A percentile compares a stretch with the other conserved stretches of the same genome.
Conservation (phyloP, 1,284 basidiomycete genomes). For the Salmacisia buchloeana region DNA sequence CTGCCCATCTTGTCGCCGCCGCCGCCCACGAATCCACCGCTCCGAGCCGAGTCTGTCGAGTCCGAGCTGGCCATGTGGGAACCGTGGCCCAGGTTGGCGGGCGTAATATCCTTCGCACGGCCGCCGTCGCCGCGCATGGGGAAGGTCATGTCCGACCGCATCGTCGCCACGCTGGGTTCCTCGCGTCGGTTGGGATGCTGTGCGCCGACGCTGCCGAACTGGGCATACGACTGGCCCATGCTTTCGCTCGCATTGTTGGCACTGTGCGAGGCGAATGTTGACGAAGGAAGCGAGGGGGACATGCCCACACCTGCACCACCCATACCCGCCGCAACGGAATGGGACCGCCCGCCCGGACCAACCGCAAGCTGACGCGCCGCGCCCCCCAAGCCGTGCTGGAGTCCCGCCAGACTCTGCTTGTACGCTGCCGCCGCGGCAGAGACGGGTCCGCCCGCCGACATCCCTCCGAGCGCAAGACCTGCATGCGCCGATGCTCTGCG, state of each 20-base stretch:
- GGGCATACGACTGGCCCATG: too few species aligned
- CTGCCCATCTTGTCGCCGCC: too few species aligned
- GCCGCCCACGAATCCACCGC: neutral
- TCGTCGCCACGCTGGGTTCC: conserved; percentile 32
- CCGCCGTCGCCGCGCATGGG: conserved; percentile 43
- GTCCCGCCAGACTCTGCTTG: conserved; percentile 2
- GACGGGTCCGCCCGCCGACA: neutral
- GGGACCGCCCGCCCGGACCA: neutral
- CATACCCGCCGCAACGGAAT: too few species aligned
- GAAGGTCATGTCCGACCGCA: conserved; percentile 42
- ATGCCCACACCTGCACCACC: too few species aligned
- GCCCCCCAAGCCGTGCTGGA: neutral
- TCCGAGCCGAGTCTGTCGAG: neutral
- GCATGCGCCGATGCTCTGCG: neutral
- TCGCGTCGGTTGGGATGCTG: conserved; percentile 17
- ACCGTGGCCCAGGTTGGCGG: neutral
- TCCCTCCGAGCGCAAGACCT: neutral
- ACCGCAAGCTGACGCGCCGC: neutral
- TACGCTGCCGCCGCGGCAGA: neutral
- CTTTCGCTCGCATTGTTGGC: neutral
- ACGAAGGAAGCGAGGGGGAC: too few species aligned
- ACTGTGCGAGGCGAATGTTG: conserved; percentile 21
- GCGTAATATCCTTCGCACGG: conserved; percentile 35
- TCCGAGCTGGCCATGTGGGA: neutral
- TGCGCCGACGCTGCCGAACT: neutral